Percentiles rank a stretch among this genome's conserved stretches.
These are phyloP conservation scores for Nannochloropsis granulata DNA, from an alignment of 108 stramenopile genomes.

Conservation along the genomic window DNA sequence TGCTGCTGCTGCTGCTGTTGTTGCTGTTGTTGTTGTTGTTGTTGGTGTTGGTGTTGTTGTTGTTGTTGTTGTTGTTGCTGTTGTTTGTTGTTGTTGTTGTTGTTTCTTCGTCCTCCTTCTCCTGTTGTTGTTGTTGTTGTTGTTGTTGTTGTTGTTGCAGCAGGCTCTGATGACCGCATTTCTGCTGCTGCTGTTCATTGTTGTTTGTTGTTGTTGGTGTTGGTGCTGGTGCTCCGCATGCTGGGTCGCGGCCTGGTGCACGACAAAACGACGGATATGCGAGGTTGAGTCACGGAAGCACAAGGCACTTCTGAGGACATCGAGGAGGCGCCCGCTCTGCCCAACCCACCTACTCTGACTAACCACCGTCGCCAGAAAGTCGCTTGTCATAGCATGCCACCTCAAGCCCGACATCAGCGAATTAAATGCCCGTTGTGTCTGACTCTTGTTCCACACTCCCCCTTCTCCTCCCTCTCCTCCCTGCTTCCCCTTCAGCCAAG, in stretches of 20 bases:
- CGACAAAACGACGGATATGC: not conserved
- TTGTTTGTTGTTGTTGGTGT: not conserved
- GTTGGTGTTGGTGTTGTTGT: not conserved
- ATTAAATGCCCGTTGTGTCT: not conserved
- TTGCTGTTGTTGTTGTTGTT: not conserved
- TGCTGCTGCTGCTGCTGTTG: not conserved
- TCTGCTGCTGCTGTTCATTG: not conserved
- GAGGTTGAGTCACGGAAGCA: not conserved
- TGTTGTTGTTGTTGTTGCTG: not conserved
- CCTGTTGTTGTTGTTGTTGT: not conserved
- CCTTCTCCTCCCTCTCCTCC: not conserved
- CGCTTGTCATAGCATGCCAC: not conserved
- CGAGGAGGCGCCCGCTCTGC: not conserved
- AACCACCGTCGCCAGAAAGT: not conserved
- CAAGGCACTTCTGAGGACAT: not conserved
- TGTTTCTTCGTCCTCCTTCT: not conserved
- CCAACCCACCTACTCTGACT: not conserved
- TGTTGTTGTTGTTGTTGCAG: not conserved
- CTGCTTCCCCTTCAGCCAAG: not conserved
- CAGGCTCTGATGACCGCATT: no score
- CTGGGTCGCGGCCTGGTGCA: not conserved
- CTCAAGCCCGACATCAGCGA: not conserved
- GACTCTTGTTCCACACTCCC: not conserved
- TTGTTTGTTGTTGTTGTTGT: not conserved
- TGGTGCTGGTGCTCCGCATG: not conserved